phyloP scores from a whole-genome alignment of 1,284 basidiomycete species.

The Cutaneotrichosporon arboriforme region DNA sequence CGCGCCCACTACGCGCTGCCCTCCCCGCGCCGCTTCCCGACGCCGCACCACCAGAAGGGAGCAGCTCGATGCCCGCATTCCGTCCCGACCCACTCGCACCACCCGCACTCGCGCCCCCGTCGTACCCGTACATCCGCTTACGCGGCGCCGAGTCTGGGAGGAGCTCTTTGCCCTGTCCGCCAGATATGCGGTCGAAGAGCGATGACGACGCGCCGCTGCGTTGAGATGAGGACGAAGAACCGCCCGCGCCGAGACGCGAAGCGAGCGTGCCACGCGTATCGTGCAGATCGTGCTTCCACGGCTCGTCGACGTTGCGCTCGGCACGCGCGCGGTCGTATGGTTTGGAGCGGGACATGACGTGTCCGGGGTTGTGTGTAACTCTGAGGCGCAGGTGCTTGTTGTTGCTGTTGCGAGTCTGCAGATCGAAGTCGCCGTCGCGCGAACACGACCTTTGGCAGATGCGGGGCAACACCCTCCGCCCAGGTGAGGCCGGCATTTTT shows the following conservation, averaged over 20 bases:
- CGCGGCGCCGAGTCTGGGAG: conserved; percentile 7
- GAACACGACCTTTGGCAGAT: too few species aligned
- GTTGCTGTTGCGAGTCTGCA: background rate
- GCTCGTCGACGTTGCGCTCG: conserved; percentile 22
- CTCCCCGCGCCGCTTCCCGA: background rate
- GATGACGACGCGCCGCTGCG: conserved; percentile 10
- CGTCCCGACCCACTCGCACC: background rate
- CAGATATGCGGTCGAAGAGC: conserved; percentile 25
- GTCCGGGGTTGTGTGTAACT: too few species aligned
- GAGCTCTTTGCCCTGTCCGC: conserved; percentile 32
- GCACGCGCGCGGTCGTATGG: conserved; percentile 17
- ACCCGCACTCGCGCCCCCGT: background rate
- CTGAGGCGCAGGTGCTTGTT: too few species aligned
- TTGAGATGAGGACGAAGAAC: too few species aligned
- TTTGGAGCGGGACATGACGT: conserved; percentile 23
- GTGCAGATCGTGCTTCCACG: conserved; percentile 44
- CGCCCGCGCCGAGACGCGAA: conserved; percentile 16
- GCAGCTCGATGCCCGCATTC: conserved; percentile 11
- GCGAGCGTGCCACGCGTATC: conserved; percentile 19
- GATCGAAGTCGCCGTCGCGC: too few species aligned
- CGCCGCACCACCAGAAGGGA: background rate
- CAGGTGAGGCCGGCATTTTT: background rate
- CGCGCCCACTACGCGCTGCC: conserved; percentile 1
- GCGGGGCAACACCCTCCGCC: background rate
- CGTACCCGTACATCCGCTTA: conserved; percentile 26